Base-by-base conservation (phyloP, 2,329 filamentous ascomycete genomes). In the Thelonectria olida region DNA sequence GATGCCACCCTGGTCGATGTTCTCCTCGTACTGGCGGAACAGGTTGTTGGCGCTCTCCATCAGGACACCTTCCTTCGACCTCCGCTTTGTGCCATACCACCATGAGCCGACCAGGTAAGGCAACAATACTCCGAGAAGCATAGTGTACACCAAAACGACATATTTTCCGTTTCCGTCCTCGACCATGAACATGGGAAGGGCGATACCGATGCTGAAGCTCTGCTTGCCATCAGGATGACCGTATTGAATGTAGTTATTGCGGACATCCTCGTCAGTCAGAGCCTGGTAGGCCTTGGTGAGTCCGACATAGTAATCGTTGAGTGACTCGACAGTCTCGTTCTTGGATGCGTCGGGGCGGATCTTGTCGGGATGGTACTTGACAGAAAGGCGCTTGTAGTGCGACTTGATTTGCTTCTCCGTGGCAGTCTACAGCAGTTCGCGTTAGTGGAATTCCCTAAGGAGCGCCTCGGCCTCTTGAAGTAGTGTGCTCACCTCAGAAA, bases 191-290 rank as follows among this genome's bases (percentile, higher is more conserved):
- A 96, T 91, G 45, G 96, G 96, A 45, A 99, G 85, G 45, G 95
- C 96, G 68, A 99, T 99, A 66, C 96, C 95, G 74, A 99, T 98
- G 80, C 93, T 97, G 79, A 94, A 96, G 76, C 93, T 95, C 81
- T 99, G 96, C 85, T 97, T 98, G 75, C 96, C 96, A 76, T 99
- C 96, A 7, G 96, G 96, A 77, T 99, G 93, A 57, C 96, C 96
- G 73, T 91, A 99, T 77, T 97, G 92, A 54, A 97, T 89, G 79
- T 92, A 99, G 82, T 99, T 99, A 80, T 97, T 97, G 74, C 96
- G 92, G 63, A 98, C 87, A 41, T 98, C 96, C 80, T 99, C 96
- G 74, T 99, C 96, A 5, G 96, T 99, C 49, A 99, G 86, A 4
- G 96, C 91, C 80, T 99, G 97, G 85, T 97, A 99, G 7, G 96